A percentile compares a stretch with the other conserved stretches of the same genome.
Conservation (phyloP, 2,329 filamentous ascomycete species). For the Elsinoe batatas region DNA sequence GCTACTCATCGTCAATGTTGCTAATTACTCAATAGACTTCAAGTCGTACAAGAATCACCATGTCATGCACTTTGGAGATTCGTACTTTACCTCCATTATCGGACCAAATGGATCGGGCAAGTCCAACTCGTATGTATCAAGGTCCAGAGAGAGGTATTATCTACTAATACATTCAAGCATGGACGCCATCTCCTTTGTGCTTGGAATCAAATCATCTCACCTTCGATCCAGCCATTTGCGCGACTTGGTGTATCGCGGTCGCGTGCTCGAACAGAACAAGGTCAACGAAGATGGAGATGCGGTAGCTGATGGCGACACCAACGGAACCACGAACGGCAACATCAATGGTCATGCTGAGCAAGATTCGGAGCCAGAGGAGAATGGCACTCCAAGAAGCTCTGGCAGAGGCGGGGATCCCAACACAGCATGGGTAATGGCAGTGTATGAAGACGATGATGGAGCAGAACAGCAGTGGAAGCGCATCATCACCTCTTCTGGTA, state of each 20-base stretch:
- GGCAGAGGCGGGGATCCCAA: slow-evolving; percentile 65
- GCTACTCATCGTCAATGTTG: too few relatives aligned
- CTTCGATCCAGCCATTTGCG: slow-evolving; percentile 86
- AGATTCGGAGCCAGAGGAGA: slow-evolving; percentile 37
- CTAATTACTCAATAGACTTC: slow-evolving; percentile 56
- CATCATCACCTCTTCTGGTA: slow-evolving; percentile 76
- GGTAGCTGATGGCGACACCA: slow-evolving; percentile 29
- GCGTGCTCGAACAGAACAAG: slow-evolving; percentile 82
- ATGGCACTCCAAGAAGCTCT: slow-evolving; percentile 50
- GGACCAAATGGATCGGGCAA: slow-evolving; percentile 99
- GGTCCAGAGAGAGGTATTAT: neutral
- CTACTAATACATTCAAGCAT: slow-evolving; percentile 43
- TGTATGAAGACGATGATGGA: slow-evolving; percentile 94
- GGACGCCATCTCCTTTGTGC: slow-evolving; percentile 98
- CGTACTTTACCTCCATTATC: slow-evolving; percentile 98
- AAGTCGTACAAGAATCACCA: slow-evolving; percentile 99
- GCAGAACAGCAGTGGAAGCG: slow-evolving; percentile 96
- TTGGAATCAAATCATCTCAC: slow-evolving; percentile 98
- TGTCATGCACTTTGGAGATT: slow-evolving; percentile 86
- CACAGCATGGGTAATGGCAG: slow-evolving; percentile 97
- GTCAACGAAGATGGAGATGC: slow-evolving; percentile 87
- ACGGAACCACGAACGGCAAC: slow-evolving; percentile 31
- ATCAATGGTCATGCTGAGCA: slow-evolving; percentile 44
- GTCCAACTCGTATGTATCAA: slow-evolving; percentile 72
- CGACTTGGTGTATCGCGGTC: slow-evolving; percentile 91